Evolutionary conservation across 495 filamentous ascomycete species (phyloP).

Genomic region (Penicillium nucicola): DNA sequence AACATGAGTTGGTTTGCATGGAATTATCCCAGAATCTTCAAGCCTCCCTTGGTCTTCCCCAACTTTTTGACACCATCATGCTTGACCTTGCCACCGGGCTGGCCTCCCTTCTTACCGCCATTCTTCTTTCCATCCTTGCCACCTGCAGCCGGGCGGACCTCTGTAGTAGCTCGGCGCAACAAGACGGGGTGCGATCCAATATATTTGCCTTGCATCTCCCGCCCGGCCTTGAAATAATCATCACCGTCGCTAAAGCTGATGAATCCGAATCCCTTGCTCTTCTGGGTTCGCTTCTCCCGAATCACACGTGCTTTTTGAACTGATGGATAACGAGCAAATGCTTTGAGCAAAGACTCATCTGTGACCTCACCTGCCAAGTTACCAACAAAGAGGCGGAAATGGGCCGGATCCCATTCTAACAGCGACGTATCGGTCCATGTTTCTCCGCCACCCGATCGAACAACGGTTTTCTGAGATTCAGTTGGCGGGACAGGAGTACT

Average conservation of each 20-base stretch:
- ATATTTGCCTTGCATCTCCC: slow-evolving; percentile 99
- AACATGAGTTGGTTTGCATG: not conserved
- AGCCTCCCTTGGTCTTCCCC: slow-evolving; percentile 73
- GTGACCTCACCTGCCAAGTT: slow-evolving; percentile 99
- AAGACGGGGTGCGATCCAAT: slow-evolving; percentile 94
- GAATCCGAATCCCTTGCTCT: slow-evolving; percentile 94
- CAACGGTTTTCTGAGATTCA: slow-evolving; percentile 65
- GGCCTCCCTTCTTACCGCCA: slow-evolving; percentile 26
- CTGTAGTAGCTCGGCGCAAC: slow-evolving; percentile 82
- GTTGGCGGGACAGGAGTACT: slow-evolving; percentile 40
- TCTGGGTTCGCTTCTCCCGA: slow-evolving; percentile 90
- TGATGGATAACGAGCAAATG: slow-evolving; percentile 82
- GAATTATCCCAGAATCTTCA: slow-evolving; percentile 70
- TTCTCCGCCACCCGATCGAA: slow-evolving; percentile 83
- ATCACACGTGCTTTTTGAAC: slow-evolving; percentile 93
- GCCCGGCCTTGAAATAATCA: slow-evolving; percentile 89
- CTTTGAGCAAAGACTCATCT: slow-evolving; percentile 91
- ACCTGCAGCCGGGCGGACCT: slow-evolving; percentile 68
- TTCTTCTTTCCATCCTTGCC: slow-evolving; percentile 46
- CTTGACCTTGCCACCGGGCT: slow-evolving; percentile 38
- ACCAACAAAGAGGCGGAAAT: slow-evolving; percentile 92
- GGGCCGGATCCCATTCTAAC: slow-evolving; percentile 93
- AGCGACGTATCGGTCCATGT: slow-evolving; percentile 83
- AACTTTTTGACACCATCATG: slow-evolving; percentile 75
- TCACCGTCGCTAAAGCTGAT: slow-evolving; percentile 94